Evolutionary conservation across 108 stramenopile species (phyloP).

Genomic region (Skeletonema grethae): DNA sequence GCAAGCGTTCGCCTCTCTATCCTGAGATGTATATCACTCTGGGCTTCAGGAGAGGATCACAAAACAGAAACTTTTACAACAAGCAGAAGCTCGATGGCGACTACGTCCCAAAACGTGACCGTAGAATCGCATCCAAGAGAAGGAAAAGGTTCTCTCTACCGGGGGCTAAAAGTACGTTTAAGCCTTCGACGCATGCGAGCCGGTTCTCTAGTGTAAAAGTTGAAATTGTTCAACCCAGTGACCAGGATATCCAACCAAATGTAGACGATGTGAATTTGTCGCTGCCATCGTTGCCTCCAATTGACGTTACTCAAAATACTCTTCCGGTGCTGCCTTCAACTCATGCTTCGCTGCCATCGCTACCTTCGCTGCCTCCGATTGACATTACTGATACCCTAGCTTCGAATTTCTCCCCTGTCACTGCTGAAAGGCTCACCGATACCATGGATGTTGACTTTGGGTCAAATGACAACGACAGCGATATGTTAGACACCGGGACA

Average conservation of each 20-base stretch:
- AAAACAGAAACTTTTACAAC: conserved; percentile 41
- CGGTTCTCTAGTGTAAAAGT: conserved; percentile 9
- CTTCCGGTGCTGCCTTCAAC: not conserved
- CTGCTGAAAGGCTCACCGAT: not conserved
- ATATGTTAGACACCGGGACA: not conserved
- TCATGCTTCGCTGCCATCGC: not conserved
- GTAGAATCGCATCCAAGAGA: not conserved
- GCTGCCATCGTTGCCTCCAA: not conserved
- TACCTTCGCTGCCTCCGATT: conserved; percentile 3
- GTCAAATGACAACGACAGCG: conserved; percentile 1
- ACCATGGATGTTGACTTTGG: conserved; percentile 13
- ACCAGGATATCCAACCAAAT: not conserved
- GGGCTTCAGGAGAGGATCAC: conserved; percentile 38
- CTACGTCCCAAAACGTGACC: conserved; percentile 15
- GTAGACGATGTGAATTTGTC: not conserved
- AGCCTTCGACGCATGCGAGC: conserved; percentile 2
- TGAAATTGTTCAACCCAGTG: not conserved
- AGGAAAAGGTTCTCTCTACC: conserved; percentile 3
- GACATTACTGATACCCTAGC: not conserved
- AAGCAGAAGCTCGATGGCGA: conserved; percentile 19
- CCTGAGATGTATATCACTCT: conserved; percentile 43
- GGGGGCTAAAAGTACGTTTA: not conserved
- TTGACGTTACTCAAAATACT: not conserved
- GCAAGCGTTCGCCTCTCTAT: conserved; percentile 34
- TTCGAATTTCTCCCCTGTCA: not conserved